A percentile compares a stretch with the other conserved stretches of the same genome.
Evolutionary conservation across 345 rosid species (phyloP).

Genomic region (Gossypium ekmanianum): DNA sequence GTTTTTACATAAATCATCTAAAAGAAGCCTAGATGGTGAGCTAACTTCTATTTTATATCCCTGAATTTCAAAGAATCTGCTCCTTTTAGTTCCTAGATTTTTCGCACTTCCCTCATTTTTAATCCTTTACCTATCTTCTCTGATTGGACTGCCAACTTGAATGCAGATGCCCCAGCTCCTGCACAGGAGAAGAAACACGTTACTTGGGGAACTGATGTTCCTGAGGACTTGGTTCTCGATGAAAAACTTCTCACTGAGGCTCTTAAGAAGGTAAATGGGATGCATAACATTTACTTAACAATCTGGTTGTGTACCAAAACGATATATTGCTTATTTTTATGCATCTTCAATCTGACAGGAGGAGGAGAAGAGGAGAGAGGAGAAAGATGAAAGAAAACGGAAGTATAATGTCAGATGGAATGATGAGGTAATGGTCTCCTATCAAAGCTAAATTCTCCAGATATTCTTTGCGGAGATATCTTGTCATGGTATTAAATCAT

Average conservation of each 20-base stretch:
- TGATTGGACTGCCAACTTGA: background rate
- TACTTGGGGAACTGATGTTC: constrained; percentile 55
- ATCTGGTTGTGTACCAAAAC: background rate
- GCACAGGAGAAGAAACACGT: constrained; percentile 45
- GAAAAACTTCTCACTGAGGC: constrained; percentile 39
- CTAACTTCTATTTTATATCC: background rate
- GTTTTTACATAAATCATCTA: background rate
- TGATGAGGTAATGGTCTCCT: constrained; percentile 30
- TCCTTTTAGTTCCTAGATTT: background rate
- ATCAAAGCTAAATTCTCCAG: background rate
- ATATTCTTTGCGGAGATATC: background rate
- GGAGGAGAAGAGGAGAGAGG: constrained; percentile 42
- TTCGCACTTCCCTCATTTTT: background rate
- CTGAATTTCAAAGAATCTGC: background rate
- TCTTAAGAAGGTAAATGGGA: constrained; percentile 43
- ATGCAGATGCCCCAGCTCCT: constrained; percentile 33
- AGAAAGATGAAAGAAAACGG: constrained; percentile 57
- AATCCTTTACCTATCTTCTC: constrained; percentile 7
- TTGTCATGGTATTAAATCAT: background rate
- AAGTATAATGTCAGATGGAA: constrained; percentile 44
- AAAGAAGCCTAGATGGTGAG: background rate
- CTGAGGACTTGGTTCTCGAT: constrained; percentile 47
- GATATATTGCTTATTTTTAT: background rate
- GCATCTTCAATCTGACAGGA: constrained; percentile 26
- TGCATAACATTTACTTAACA: background rate